These are phyloP conservation scores for Xylaria bambusicola DNA, from an alignment of 495 filamentous ascomycete genomes.

Conservation along the genomic window DNA sequence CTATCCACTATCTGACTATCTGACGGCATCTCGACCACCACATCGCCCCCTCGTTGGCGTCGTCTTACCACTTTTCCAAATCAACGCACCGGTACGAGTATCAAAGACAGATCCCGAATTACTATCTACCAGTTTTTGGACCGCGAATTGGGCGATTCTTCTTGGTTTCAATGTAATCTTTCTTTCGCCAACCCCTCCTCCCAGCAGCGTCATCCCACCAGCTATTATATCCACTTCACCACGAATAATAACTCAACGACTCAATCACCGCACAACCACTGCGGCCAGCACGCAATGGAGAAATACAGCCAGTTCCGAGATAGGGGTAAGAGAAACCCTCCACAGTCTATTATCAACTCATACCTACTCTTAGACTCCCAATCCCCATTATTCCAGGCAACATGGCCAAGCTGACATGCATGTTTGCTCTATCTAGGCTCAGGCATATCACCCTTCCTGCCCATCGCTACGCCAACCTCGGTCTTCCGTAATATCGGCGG, in stretches of 20 bases:
- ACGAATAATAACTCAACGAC: not conserved
- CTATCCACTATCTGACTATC: too few species aligned
- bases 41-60: too few species aligned
- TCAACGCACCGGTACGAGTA: too few species aligned
- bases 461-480: slow-evolving; percentile 63
- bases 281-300: slow-evolving; percentile 66
- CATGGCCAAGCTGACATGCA: slow-evolving; percentile 19
- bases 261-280: not conserved
- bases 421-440: slow-evolving; percentile 61
- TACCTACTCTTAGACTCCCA: slow-evolving; percentile 5
- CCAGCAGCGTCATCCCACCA: not conserved
- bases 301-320: slow-evolving; percentile 97
- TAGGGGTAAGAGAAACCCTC: slow-evolving; percentile 82
- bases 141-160: too few species aligned
- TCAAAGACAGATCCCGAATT: too few species aligned
- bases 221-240: not conserved
- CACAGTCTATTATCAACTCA: too few species aligned
- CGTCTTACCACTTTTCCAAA: too few species aligned
- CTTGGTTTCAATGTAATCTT: not conserved
- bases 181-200: not conserved
- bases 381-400: not conserved
- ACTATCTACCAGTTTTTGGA: too few species aligned
- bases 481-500: slow-evolving; percentile 62
- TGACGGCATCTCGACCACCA: too few species aligned
- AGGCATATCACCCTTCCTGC: slow-evolving; percentile 94